phyloP scores from a whole-genome alignment of 371 early-diverging fungal species.

The Entomophthora muscae region DNA sequence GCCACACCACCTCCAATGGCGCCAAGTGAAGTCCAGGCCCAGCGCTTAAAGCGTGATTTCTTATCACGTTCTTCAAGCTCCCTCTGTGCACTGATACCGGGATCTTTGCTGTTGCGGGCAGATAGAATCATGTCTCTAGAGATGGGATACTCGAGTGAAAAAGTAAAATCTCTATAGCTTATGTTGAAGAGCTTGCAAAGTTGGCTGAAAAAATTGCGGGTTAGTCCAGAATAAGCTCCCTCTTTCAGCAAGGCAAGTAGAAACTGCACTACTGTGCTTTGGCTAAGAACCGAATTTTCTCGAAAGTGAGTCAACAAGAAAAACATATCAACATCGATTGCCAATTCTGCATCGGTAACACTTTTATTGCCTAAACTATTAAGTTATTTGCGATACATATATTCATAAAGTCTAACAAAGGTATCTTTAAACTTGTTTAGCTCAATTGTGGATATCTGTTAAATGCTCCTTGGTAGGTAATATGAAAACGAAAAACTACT shows the following conservation, averaged over 20 bases:
- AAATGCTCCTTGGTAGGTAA: too few species aligned
- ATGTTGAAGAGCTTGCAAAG: background rate
- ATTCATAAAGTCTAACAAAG: background rate
- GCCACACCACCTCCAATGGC: slow-evolving; percentile 39
- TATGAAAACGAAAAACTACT: too few species aligned
- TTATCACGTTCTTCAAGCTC: background rate
- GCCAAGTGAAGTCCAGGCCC: slow-evolving; percentile 26
- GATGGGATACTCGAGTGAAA: background rate
- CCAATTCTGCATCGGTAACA: background rate
- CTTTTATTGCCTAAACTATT: background rate
- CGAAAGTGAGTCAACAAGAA: background rate
- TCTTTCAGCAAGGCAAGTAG: background rate
- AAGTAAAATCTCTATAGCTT: background rate
- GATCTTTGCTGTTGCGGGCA: background rate
- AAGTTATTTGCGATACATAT: background rate
- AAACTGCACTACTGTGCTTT: background rate
- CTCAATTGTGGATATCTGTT: too few species aligned
- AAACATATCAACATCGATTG: background rate
- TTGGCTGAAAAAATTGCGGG: background rate
- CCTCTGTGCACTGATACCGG: background rate
- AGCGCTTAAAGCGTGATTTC: background rate
- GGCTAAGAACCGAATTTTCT: background rate
- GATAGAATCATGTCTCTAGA: background rate
- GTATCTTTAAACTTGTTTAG: too few species aligned
- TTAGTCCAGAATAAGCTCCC: background rate